phyloP scores from a whole-genome alignment of 306 rosid species.

The Dryas alaskensis region DNA sequence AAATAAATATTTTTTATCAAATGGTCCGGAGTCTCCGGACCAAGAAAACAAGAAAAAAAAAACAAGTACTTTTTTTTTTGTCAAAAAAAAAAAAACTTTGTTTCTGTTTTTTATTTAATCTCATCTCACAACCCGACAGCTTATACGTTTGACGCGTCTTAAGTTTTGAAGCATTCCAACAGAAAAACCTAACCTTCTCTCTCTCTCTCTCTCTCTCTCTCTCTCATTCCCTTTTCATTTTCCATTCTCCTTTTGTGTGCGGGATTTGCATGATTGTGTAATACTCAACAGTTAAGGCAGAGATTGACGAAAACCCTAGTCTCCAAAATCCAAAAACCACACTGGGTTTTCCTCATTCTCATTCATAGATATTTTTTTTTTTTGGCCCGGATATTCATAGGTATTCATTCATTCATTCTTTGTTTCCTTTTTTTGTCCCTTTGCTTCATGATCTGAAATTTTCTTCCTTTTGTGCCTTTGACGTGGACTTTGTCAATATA shows the following conservation, averaged over 20 bases:
- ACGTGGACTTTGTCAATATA: slow-evolving; percentile 24
- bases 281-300: not conserved
- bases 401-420: not conserved
- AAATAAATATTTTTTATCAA: no score
- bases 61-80: no score
- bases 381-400: no score
- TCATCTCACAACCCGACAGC: no score
- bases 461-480: slow-evolving; percentile 3
- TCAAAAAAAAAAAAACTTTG: no score
- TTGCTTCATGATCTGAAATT: slow-evolving; percentile 5
- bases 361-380: no score
- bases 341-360: not conserved
- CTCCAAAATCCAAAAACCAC: not conserved
- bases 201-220: not conserved
- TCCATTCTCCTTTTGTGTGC: not conserved
- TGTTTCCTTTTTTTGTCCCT: slow-evolving; percentile 9
- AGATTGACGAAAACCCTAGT: not conserved
- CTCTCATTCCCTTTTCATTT: not conserved
- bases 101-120: no score
- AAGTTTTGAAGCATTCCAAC: slow-evolving; percentile 36
- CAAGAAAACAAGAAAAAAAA: no score
- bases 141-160: slow-evolving; percentile 20
- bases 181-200: slow-evolving; percentile 34
- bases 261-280: not conserved
- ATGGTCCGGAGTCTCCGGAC: no score